Base-by-base conservation (phyloP, 2,329 filamentous ascomycete genomes). In the Ceratocystis eucalypticola region DNA sequence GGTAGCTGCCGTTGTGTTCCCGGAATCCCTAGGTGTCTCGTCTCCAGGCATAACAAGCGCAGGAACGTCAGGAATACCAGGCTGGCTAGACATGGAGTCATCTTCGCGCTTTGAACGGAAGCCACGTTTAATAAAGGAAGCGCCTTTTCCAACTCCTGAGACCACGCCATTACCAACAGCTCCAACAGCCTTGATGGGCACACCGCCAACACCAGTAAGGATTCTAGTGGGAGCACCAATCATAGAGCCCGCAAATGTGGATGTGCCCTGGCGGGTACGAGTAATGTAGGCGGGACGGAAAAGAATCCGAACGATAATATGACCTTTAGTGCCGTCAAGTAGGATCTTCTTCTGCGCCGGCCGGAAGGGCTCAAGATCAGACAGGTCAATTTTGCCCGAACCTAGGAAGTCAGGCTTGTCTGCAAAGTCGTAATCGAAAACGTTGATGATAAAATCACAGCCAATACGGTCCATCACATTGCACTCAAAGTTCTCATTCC, bases 371-470 rank as follows among this genome's bases (percentile, higher is more conserved):
- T 96, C 91, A 6, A 99, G 80, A 41, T 85, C 76, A 62, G 88
- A 84, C 17, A 99, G 82, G 71, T 90, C 86, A 72, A 99, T 90
- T 3, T 79, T 77, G 0, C 90, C 81, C 68, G 81, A 82, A 57
- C 94, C 94, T n/a, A 99, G 78, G 74, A 88, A 89, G 75, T 99
- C 94, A 1, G 92, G 91, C 76, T 92, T 93, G 75, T 96, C 91
- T 61, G 90, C 93, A 79, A 97, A 96, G 75, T 99, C 94, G 84
- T 93, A 99, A 74, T 99, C 94, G 74, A 87, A 96, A 1, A 97
- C 86, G 66, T 89, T 88, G 72, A 91, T 85, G 41, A 81, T 82
- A 76, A 99, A 94, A 30, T 94, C 84, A 46, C 92, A 88, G 0
- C 82, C 91, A 17, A 91, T 96, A 67, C 94, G 84, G 15, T 91